Evolutionary conservation across 495 filamentous ascomycete genomes (phyloP).

Genomic region (Aspergillus cavernicola): DNA sequence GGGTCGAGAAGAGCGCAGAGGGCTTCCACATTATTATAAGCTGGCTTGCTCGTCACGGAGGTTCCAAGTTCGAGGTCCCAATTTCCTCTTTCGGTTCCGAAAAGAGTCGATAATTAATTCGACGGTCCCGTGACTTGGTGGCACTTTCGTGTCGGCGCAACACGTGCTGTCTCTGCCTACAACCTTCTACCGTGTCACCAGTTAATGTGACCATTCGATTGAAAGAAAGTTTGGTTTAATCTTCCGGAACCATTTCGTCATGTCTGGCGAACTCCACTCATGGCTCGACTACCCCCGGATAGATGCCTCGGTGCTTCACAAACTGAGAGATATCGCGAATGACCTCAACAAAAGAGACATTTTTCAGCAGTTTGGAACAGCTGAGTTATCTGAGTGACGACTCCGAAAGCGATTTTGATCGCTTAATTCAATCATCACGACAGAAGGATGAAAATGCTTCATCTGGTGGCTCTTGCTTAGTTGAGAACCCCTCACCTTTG

Average conservation of each 20-base stretch:
- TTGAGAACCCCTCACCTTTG: background rate
- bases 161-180: conserved; percentile 20
- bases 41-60: background rate
- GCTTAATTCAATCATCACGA: conserved; percentile 6
- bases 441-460: background rate
- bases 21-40: conserved; percentile 35
- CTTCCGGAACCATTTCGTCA: background rate
- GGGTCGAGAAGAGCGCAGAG: conserved; percentile 14
- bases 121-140: conserved; percentile 36
- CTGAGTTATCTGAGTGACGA: conserved; percentile 43
- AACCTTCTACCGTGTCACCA: conserved; percentile 10
- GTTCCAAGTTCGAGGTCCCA: background rate
- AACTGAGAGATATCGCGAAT: conserved; percentile 19
- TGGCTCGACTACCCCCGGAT: conserved; percentile 13
- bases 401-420: conserved; percentile 10
- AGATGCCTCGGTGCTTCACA: conserved; percentile 18
- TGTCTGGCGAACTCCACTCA: conserved; percentile 12
- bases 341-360: conserved; percentile 32
- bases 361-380: conserved; percentile 45
- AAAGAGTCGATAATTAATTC: conserved; percentile 17
- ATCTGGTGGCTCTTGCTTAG: background rate
- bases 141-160: conserved; percentile 29
- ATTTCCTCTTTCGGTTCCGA: background rate
- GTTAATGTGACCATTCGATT: background rate
- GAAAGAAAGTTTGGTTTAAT: background rate